These are phyloP conservation scores for Chlamydomonas incerta DNA, from an alignment of 139 green algal species.

Conservation along the genomic window DNA sequence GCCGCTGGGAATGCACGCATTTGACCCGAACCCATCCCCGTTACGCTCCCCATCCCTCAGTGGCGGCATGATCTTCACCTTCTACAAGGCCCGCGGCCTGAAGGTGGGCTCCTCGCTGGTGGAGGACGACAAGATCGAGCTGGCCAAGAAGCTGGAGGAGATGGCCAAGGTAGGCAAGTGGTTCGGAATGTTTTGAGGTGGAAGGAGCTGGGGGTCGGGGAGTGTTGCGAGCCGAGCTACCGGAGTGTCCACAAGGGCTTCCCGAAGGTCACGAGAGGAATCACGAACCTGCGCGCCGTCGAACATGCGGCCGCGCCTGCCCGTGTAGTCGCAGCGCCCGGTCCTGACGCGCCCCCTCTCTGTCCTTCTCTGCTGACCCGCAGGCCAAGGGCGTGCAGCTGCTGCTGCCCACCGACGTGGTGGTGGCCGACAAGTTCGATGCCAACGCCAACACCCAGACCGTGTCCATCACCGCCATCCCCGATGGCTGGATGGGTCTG, in stretches of 20 bases:
- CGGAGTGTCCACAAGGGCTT: too few relatives aligned
- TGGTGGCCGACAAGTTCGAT: slow-evolving; percentile 97
- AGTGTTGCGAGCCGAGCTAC: too few relatives aligned
- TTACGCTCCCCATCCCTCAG: too few relatives aligned
- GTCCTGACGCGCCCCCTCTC: too few relatives aligned
- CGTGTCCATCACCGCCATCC: slow-evolving; percentile 85
- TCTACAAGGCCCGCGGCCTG: slow-evolving; percentile 96
- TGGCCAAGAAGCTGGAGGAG: slow-evolving; percentile 92
- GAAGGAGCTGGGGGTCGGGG: too few relatives aligned
- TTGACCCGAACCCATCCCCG: too few relatives aligned
- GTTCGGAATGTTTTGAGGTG: neutral
- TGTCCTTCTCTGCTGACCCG: neutral
- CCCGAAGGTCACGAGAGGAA: too few relatives aligned
- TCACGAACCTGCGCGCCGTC: too few relatives aligned
- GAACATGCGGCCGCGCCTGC: too few relatives aligned
- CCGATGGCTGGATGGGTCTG: slow-evolving; percentile 99
- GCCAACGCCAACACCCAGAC: slow-evolving; percentile 85
- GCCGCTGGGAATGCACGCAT: too few relatives aligned
- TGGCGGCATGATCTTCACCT: slow-evolving; percentile 99
- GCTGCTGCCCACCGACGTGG: slow-evolving; percentile 95
- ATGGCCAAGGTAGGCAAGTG: slow-evolving; percentile 86
- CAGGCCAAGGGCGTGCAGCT: slow-evolving; percentile 87
- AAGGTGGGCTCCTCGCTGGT: slow-evolving; percentile 93
- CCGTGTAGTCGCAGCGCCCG: too few relatives aligned
- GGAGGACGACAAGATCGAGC: slow-evolving; percentile 99